phyloP scores from a whole-genome alignment of 345 rosid species.

The Ceriops zippeliana region DNA sequence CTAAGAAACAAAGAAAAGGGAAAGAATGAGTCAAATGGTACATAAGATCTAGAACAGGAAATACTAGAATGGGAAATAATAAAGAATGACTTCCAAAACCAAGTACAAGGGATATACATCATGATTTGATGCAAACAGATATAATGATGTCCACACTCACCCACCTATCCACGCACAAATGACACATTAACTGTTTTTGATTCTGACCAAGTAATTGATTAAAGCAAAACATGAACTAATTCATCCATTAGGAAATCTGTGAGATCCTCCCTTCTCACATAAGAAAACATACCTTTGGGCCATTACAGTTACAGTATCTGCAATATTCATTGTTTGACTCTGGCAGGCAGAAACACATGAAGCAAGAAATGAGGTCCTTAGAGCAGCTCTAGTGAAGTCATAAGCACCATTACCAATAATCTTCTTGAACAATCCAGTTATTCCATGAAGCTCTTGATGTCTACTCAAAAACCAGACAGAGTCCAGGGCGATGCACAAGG shows the following conservation, averaged over 20 bases:
- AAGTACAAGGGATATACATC: neutral
- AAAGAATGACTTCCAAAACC: neutral
- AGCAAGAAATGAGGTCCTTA: constrained; percentile 93
- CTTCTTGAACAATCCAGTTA: constrained; percentile 67
- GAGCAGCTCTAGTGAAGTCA: constrained; percentile 96
- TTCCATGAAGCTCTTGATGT: constrained; percentile 54
- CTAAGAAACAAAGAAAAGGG: too few relatives aligned
- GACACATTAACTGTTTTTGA: too few relatives aligned
- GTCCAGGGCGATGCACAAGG: constrained; percentile 79
- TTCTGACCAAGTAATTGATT: too few relatives aligned
- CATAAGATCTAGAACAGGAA: neutral
- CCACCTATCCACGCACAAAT: too few relatives aligned
- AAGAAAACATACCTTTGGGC: constrained; percentile 63
- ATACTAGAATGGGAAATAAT: too few relatives aligned
- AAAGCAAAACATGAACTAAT: too few relatives aligned
- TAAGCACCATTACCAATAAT: constrained; percentile 78
- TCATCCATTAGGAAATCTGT: too few relatives aligned
- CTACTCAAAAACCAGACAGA: constrained; percentile 89
- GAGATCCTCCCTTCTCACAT: neutral
- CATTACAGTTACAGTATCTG: constrained; percentile 89
- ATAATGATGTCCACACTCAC: neutral
- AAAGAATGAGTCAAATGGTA: too few relatives aligned
- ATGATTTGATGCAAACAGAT: neutral
- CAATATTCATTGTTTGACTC: constrained; percentile 70
- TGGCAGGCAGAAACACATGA: constrained; percentile 96